Percentiles rank a stretch among this genome's conserved stretches.
Conservation (phyloP, 1,284 basidiomycete species). For the Anthracocystis panici-leucophaei region DNA sequence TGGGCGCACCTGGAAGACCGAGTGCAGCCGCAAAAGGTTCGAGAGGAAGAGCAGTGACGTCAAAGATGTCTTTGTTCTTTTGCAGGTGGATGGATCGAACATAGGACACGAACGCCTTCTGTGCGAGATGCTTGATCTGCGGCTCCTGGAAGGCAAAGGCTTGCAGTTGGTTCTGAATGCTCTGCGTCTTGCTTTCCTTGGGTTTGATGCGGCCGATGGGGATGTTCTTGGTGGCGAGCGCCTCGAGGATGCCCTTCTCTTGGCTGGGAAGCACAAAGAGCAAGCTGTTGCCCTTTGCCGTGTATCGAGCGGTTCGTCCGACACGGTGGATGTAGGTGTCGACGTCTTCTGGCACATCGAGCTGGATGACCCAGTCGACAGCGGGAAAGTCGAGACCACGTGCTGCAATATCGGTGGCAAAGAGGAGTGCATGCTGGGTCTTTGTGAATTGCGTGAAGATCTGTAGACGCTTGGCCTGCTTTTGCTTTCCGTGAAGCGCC, state of each 20-base stretch:
- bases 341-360: conserved; percentile 98
- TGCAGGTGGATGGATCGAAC: conserved; percentile 91
- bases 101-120: conserved; percentile 97
- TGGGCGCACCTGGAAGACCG: conserved; percentile 92
- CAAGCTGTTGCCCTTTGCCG: conserved; percentile 87
- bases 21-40: conserved; percentile 88
- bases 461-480: conserved; percentile 84
- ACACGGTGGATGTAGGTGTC: conserved; percentile 98
- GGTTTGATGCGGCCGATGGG: conserved; percentile 83
- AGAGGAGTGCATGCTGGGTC: conserved; percentile 64
- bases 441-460: conserved; percentile 66
- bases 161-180: conserved; percentile 88
- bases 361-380: conserved; percentile 96
- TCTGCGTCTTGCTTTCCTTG: conserved; percentile 86
- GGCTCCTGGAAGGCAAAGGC: conserved; percentile 93
- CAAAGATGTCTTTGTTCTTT: conserved; percentile 93
- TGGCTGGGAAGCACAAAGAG: conserved; percentile 89
- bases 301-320: conserved; percentile 92
- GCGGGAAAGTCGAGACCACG: conserved; percentile 96
- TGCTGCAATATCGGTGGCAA: conserved; percentile 91
- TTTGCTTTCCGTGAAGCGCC: conserved; percentile 96
- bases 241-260: conserved; percentile 85
- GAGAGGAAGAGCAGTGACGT: conserved; percentile 83
- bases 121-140: conserved; percentile 96
- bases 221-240: conserved; percentile 81